Base-by-base conservation (phyloP, 1,139 yeast species). In the Petasospora fabianii region DNA sequence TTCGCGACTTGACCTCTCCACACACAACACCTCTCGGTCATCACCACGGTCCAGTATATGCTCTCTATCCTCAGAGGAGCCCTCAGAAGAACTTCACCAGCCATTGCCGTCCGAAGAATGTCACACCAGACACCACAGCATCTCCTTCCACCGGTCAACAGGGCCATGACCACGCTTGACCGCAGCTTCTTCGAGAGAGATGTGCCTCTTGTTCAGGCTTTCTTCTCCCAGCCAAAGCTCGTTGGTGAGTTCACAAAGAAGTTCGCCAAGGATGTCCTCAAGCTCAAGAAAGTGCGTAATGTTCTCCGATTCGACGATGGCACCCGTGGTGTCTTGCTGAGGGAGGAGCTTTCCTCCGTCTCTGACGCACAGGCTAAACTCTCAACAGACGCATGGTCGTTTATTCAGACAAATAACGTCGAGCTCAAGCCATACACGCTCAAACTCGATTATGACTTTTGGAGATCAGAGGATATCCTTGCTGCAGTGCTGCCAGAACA, bases 401-500 rank as follows among this genome's bases (percentile, higher is more conserved):
- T 70, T 44, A 61, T 88, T 4, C 52, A 66, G 16, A 72, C 75
- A 28, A 68, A 68, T 31, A 62, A 68, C 0, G 73, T 79, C 3
- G 55, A 60, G 3, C 60, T 84, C 17, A 61, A 64, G 31, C 78
- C 82, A 1, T 79, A 84, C 56, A 66, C 63, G 3, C 66, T 86
- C 46, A 61, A 65, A 1, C 67, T 92, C 38, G 81, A 71, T 48
- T 92, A 92, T 59, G 70, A 75, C 36, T 86, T 78, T 62, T 92
- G 97, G 97, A 80, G 78, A 50, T 71, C 90, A 0, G 97, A 92
- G 43, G 96, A 92, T 51, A 83, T 92, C 14, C 67, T 92, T 34
- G 66, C 72, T 34, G 77, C 95, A 0, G 76, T 87, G 3, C 61
- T 92, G 36, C 98, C 99, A 0, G 84, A 77, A 41, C 68, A 79